A percentile compares a stretch with the other conserved stretches of the same genome.
Evolutionary conservation across 177 flowering plant genomes (phyloP).

Genomic region (Vitis hybrid): DNA sequence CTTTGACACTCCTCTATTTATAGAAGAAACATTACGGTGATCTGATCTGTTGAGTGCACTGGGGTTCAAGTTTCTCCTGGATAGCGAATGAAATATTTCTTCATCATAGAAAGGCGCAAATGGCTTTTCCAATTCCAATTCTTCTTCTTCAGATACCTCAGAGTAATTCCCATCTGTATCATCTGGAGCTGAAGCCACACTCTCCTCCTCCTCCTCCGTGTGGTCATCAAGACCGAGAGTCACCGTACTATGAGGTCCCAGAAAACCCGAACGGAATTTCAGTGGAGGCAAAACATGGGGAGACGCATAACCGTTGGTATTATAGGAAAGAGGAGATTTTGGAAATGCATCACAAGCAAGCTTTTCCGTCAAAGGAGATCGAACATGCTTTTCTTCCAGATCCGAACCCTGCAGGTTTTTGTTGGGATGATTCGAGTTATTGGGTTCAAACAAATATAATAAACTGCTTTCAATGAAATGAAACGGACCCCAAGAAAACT

Average conservation of each 20-base stretch:
- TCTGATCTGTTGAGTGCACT: constrained; percentile 1
- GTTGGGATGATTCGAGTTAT: neutral
- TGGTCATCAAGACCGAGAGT: constrained; percentile 21
- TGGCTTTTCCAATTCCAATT: constrained; percentile 25
- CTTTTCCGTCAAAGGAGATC: constrained; percentile 56
- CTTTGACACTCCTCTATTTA: constrained; percentile 45
- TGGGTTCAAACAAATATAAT: neutral
- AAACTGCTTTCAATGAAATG: neutral
- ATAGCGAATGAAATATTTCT: constrained; percentile 23
- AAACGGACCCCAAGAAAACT: constrained; percentile 1
- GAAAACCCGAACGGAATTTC: constrained; percentile 55
- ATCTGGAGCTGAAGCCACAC: constrained; percentile 60
- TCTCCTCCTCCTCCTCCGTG: constrained; percentile 38
- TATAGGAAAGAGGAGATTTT: constrained; percentile 36
- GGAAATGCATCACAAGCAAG: constrained; percentile 27
- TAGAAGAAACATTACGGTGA: constrained; percentile 15
- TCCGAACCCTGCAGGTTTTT: constrained; percentile 44
- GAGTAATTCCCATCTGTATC: constrained; percentile 32
- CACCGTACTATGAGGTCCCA: constrained; percentile 33
- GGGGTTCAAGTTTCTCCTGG: constrained; percentile 8
- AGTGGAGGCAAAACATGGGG: constrained; percentile 61
- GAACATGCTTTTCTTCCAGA: constrained; percentile 22
- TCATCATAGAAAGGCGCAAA: constrained; percentile 21
- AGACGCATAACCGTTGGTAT: constrained; percentile 24
- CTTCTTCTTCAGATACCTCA: constrained; percentile 41